Evolutionary conservation across 164 flowering plant species (phyloP).

Genomic region (Akebia trifoliata): DNA sequence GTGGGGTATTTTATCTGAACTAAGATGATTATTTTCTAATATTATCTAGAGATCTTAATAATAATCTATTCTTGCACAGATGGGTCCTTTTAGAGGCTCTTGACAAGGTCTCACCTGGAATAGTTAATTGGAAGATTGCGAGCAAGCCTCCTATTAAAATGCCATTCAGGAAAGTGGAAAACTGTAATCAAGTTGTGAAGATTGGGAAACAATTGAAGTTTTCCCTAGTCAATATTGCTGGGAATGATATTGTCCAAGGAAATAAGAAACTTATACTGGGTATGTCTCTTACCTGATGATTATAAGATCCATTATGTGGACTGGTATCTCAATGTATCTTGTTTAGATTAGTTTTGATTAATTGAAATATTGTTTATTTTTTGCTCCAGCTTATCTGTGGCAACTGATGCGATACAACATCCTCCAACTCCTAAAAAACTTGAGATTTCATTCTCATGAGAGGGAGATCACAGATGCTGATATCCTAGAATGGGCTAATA

Average conservation of each 20-base stretch:
- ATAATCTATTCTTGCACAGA: conserved; percentile 32
- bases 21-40: not conserved
- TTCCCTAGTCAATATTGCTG: too few species aligned
- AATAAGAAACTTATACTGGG: conserved; percentile 85
- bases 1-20: not conserved
- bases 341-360: not conserved
- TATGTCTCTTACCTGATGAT: conserved; percentile 21
- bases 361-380: conserved; percentile 1
- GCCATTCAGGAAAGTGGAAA: too few species aligned
- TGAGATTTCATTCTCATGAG: too few species aligned
- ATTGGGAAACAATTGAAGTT: too few species aligned
- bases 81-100: conserved; percentile 86
- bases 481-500: conserved; percentile 83
- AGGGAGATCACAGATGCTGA: conserved; percentile 79
- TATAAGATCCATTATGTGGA: not conserved
- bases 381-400: conserved; percentile 78
- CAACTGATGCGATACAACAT: conserved; percentile 90
- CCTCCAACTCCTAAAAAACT: conserved; percentile 77
- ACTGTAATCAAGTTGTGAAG: too few species aligned
- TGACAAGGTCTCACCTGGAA: conserved; percentile 84
- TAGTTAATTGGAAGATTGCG: conserved; percentile 89
- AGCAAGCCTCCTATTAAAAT: conserved; percentile 82
- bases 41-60: not conserved
- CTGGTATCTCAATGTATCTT: not conserved
- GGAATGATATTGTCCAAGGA: too few species aligned